Evolutionary conservation across 306 rosid species (phyloP), one percentile per base, ranked within the genome.

Genomic region (Fagus sylvatica): DNA sequence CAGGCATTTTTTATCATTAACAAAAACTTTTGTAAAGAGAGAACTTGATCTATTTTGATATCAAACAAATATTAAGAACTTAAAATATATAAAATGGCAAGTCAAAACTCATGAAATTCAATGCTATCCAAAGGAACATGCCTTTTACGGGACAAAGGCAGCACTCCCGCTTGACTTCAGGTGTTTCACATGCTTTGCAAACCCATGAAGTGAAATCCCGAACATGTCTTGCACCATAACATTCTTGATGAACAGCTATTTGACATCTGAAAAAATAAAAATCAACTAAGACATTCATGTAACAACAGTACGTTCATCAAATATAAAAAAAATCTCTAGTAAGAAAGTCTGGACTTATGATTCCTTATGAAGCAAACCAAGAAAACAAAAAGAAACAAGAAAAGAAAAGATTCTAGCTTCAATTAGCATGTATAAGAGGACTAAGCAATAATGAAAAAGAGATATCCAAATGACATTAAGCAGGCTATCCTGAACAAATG

Each of bases 121-220:
- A 81, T 13, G 22, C 70, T 62, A 70, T 77, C 75, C 51, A 53
- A 54, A 84, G 72, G 61, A 54, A 49, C 79, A 56, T 83, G 86
- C 99, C 99, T 88, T 96, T 93, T 36, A 96, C 98, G 73, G 99
- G 99, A 79, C 99, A 96, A 76, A 96, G 98, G 81, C 99, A 96
- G 83, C 99, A 96, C 80, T 96, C 99, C 79, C 93, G 88, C 92
- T 91, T 86, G 79, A 93, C 74, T 66, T 87, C 79, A 69, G 99
- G 98, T 74, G 88, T 90, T 87, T 96, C 99, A 74, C 99, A 96
- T 43, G 96, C 92, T 86, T 96, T 96, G 87, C 99, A 96, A 76
- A 96, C 97, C 99, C 99, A 96, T 42, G 99, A 93, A 53, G 99
- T 96, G 75, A 93, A 84, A 83, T 96, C 99, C 68, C 65, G 84